These are phyloP conservation scores for Pinguiococcus pyrenoidosus DNA, from an alignment of 108 stramenopile genomes.

Conservation along the genomic window DNA sequence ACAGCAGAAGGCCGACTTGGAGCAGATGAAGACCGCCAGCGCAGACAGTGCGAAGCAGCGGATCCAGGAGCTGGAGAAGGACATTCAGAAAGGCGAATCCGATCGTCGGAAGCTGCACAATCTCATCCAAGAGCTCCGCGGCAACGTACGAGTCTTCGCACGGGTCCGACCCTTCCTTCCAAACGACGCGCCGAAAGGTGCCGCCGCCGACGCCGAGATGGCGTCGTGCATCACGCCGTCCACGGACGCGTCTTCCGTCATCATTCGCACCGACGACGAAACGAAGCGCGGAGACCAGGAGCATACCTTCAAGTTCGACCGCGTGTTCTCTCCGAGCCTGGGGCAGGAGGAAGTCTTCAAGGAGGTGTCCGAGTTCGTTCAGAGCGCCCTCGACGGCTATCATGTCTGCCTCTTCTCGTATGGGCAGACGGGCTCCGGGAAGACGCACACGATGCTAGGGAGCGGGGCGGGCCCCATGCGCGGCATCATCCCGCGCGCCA, in stretches of 20 bases:
- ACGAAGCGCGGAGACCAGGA: conserved; percentile 6
- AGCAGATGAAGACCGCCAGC: conserved; percentile 12
- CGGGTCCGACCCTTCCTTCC: conserved; percentile 81
- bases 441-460: conserved; percentile 88
- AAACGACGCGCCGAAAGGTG: not conserved
- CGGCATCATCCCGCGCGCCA: conserved; percentile 84
- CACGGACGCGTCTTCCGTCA: no score
- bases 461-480: conserved; percentile 65
- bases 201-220: conserved; percentile 16
- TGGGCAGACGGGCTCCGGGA: conserved; percentile 75
- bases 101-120: conserved; percentile 73
- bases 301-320: conserved; percentile 67
- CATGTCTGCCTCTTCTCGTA: conserved; percentile 88
- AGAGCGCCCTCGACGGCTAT: conserved; percentile 87
- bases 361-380: conserved; percentile 91
- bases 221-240: conserved; percentile 21
- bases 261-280: conserved; percentile 23
- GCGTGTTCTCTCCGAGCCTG: conserved; percentile 71
- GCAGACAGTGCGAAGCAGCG: conserved; percentile 55
- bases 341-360: conserved; percentile 78
- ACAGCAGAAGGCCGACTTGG: conserved; percentile 16
- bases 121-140: conserved; percentile 77
- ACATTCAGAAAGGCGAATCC: conserved; percentile 66
- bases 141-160: conserved; percentile 87
- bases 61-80: conserved; percentile 47